Base-by-base conservation (phyloP, 768 basidiomycete species). In the Saitozyma sp. region DNA sequence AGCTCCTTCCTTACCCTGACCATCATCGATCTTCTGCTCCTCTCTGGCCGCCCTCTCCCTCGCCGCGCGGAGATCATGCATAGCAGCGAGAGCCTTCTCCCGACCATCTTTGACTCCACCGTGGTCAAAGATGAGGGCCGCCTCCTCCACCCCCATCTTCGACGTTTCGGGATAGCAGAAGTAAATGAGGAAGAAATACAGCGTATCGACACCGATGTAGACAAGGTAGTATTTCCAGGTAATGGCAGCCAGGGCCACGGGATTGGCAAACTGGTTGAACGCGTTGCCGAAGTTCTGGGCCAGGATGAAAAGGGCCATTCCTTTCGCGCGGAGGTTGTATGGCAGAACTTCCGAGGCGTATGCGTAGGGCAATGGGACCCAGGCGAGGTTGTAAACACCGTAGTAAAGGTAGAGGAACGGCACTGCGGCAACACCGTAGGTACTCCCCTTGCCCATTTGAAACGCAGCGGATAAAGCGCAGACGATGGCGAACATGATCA, bases 361-460 rank as follows among this genome's bases (percentile, higher is more conserved):
- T 40, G 59, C 51, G 51, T 61, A 61, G n/a, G 20, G 43, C 6
- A 51, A 11, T 16, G 58, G 17, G 49, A 29, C 17, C 58, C 58
- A 59, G 50, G 43, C 45, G 45, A 43, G n/a, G n/a, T 41, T 41
- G 50, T 59, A 59, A 29, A 50, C 20, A 11, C 58, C 58, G 40
- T 49, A 59, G 50, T 38, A 59, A 8, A 59, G 19, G 74, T 72
- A 76, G 45, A 77, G 66, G 62, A 75, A 66, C 9, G 70, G 71
- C 39, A 77, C 67, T 50, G 64, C 59, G 2, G 66, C 67, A 3
- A 67, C 51, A 6, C 77, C 77, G 4, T 62, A 39, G 0, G 58
- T 41, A 16, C 45, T 11, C 11, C 64, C 66, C n/a, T 64, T 19
- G 11, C 64, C 59, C 9, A 58, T 59, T 37, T 59, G 72, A 57